Percentiles rank a stretch among this genome's conserved stretches.
phyloP scores from a whole-genome alignment of 495 filamentous ascomycete genomes.

The Penicillium ucsense region DNA sequence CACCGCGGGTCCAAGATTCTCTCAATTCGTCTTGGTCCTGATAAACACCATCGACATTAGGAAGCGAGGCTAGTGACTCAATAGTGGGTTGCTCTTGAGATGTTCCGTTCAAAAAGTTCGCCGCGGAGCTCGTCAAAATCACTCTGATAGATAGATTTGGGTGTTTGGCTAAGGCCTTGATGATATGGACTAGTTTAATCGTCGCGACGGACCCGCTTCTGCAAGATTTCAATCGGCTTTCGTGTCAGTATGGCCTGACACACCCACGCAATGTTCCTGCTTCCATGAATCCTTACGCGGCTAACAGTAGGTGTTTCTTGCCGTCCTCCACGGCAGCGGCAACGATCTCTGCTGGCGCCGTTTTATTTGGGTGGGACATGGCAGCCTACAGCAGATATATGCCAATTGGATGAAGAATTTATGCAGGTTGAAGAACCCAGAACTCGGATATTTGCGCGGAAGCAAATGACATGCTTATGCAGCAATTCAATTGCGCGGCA shows the following conservation, averaged over 20 bases:
- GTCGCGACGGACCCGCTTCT: constrained; percentile 66
- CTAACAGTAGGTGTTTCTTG: constrained; percentile 71
- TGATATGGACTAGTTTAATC: constrained; percentile 76
- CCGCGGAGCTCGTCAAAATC: constrained; percentile 62
- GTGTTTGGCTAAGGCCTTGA: constrained; percentile 43
- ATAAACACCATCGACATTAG: constrained; percentile 64
- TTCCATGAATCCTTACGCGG: constrained; percentile 37
- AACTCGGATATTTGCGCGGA: too few species aligned
- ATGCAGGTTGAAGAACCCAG: too few species aligned
- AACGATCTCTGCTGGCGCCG: background rate
- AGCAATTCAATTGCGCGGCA: too few species aligned
- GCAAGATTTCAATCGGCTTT: too few species aligned
- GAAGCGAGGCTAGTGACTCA: constrained; percentile 35
- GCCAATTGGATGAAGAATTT: too few species aligned
- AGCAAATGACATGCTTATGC: too few species aligned
- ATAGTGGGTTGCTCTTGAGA: constrained; percentile 57
- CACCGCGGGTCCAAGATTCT: constrained; percentile 53
- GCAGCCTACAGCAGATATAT: too few species aligned
- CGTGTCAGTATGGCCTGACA: background rate
- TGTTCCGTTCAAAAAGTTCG: constrained; percentile 61
- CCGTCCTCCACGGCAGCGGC: constrained; percentile 35
- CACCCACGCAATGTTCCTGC: background rate
- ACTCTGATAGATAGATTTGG: constrained; percentile 63
- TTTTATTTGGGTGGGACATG: background rate
- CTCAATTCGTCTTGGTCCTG: constrained; percentile 73